A percentile compares a stretch with the other conserved stretches of the same genome.
Evolutionary conservation across 306 rosid genomes (phyloP).

Genomic region (Canavalia gladiata): DNA sequence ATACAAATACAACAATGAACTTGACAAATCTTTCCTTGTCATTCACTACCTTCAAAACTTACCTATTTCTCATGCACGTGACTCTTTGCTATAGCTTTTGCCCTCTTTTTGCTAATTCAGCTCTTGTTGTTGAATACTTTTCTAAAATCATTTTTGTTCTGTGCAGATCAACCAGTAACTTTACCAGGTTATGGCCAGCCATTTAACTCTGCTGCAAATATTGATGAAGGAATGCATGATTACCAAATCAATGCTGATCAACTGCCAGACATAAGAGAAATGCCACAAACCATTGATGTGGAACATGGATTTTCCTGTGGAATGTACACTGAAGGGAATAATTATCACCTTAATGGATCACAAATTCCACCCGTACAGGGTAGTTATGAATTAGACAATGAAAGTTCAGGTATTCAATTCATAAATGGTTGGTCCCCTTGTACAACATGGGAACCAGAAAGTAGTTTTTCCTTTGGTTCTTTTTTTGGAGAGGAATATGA

Average conservation of each 20-base stretch:
- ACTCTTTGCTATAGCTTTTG: background rate
- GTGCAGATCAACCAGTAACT: slow-evolving; percentile 53
- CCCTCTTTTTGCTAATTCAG: background rate
- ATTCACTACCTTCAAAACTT: slow-evolving; percentile 21
- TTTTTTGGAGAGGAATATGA: slow-evolving; percentile 45
- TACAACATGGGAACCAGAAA: slow-evolving; percentile 47
- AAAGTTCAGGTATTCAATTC: slow-evolving; percentile 24
- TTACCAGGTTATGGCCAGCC: slow-evolving; percentile 30
- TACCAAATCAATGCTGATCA: slow-evolving; percentile 43
- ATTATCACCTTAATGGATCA: slow-evolving; percentile 32
- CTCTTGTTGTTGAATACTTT: slow-evolving; percentile 16
- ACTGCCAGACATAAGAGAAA: slow-evolving; percentile 13
- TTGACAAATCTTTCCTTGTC: background rate
- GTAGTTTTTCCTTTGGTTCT: slow-evolving; percentile 16
- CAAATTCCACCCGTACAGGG: slow-evolving; percentile 27
- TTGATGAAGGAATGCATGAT: slow-evolving; percentile 40
- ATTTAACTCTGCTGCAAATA: slow-evolving; percentile 41
- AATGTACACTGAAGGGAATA: slow-evolving; percentile 41
- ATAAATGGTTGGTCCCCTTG: slow-evolving; percentile 33
- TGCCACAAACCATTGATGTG: slow-evolving; percentile 25
- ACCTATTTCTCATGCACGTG: background rate
- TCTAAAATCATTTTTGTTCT: slow-evolving; percentile 5
- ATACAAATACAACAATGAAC: background rate
- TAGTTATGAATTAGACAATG: slow-evolving; percentile 45
- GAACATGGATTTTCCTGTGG: slow-evolving; percentile 42